Evolutionary conservation across 768 basidiomycete species (phyloP), one percentile per base, ranked within the genome.

Genomic region (Pleurotus cornucopiae): DNA sequence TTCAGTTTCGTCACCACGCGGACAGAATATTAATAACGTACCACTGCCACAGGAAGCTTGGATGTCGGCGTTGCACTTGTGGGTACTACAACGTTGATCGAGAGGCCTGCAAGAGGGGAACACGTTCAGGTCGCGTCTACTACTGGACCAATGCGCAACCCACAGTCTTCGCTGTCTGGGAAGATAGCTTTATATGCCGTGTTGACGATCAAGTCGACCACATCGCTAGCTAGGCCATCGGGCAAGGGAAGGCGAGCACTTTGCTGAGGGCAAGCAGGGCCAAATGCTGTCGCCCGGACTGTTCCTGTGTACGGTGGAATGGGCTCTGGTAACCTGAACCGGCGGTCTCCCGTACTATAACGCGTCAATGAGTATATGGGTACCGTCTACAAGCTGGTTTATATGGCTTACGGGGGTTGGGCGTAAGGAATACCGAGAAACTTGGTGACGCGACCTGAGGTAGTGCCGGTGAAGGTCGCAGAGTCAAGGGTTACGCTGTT

Each of bases 391-490:
- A 20, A 37, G 45, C 44, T 5, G 21, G 49, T 18, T 53, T 11
- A 46, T 12, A 44, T 26, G 43, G 20, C 78, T 60, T 59, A 81
- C 81, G 79, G 78, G 16, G 79, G 72, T 58, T 73, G 61, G 1
- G 79, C 79, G 54, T 75, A 82, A 4, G 79, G 79, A 41, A 82
- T 79, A 2, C 80, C 79, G 2, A 79, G 63, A 58, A 78, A 82
- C 47, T 73, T 68, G 16, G 71, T 62, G 2, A 74, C 61, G 3
- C 56, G 44, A 1, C 71, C 73, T 40, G 71, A 66, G 3, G 63
- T 63, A 7, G 64, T 53, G 1, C 81, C 81, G 37, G 74, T 72
- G 40, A 83, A 67, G 11, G 71, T 76, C 2, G 72, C 81, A 23
- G 64, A 60, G 58, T 78, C 77, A 30, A 82, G 66, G 0, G 60